These are phyloP conservation scores for Ophiostoma sp. DNA, from an alignment of 2,329 filamentous ascomycete genomes.

Conservation along the genomic window DNA sequence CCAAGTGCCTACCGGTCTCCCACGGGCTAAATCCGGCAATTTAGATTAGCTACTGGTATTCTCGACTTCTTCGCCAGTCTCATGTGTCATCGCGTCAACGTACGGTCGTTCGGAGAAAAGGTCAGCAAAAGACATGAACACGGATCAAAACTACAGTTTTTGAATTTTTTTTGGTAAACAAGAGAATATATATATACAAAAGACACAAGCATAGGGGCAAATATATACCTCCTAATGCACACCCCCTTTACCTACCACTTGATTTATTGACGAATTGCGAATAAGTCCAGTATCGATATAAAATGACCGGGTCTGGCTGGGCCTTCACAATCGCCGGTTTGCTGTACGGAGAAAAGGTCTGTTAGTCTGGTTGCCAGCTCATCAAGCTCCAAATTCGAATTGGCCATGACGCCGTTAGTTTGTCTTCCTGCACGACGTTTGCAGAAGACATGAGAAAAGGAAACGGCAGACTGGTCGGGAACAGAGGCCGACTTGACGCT, in stretches of 20 bases:
- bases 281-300: no score
- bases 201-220: not conserved
- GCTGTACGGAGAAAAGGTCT: not conserved
- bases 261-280: no score
- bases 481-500: no score
- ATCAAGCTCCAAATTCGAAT: conserved; percentile 16
- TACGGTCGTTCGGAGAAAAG: not conserved
- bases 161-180: not conserved
- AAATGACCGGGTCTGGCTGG: not conserved
- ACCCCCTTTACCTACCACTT: no score
- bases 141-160: not conserved
- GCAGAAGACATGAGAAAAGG: not conserved
- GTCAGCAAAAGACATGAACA: not conserved
- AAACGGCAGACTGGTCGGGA: not conserved
- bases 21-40: not conserved
- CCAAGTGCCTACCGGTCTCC: not conserved
- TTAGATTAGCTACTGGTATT: not conserved
- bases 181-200: not conserved
- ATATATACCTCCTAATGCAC: not conserved
- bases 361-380: conserved; percentile 19
- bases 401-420: conserved; percentile 2
- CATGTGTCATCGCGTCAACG: not conserved
- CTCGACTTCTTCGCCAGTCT: not conserved
- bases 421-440: conserved; percentile 10
- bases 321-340: not conserved